Evolutionary conservation across 2,329 filamentous ascomycete genomes (phyloP), one percentile per base, ranked within the genome.

Genomic region (Colletotrichum magnum): DNA sequence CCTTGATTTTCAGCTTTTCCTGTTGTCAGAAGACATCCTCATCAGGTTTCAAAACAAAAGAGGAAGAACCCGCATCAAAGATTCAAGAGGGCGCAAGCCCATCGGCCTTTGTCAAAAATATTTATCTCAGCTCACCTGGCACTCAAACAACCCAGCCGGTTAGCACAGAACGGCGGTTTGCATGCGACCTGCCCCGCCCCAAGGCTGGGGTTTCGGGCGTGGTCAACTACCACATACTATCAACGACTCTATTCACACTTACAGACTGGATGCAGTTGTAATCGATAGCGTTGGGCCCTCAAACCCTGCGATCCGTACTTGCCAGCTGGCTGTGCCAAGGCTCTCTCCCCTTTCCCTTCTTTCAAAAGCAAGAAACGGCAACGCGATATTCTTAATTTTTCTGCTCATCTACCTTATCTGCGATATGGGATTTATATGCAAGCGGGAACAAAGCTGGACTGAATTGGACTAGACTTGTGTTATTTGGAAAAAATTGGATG

Each of bases 51-150:
- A 45, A 26, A 58, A 64, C n/a, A 57, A 53, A 36, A 61, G 43
- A 47, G 48, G 28, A 64, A 32, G 16, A 51, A 36, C 50, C 47
- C 51, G 58, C 58, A 70, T 68, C 28, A 53, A 69, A 70, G 64
- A 59, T 63, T 59, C 26, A 69, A 70, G 64, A 64, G 54, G 68
- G 68, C 58, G 68, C 68, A 43, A 70, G 68, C 68, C 68, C 64
- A 64, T 63, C 58, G 16, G 21, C 24, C 32, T 41, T 58, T 39
- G 9, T 16, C 16, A n/a, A 28, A 24, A 36, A 53, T 28, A 36
- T 36, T 13, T 32, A 12, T 13, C 16, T 54, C 18, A 24, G 28
- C 16, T 28, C 53, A 24, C 21, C 53, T n/a, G 18, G 28, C 53
- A 16, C 15, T 36, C 21, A 45, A 26, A 57, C 58, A 70, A 54